Conservation (phyloP, 495 filamentous ascomycete genomes). For the Aspergillus baeticus region DNA sequence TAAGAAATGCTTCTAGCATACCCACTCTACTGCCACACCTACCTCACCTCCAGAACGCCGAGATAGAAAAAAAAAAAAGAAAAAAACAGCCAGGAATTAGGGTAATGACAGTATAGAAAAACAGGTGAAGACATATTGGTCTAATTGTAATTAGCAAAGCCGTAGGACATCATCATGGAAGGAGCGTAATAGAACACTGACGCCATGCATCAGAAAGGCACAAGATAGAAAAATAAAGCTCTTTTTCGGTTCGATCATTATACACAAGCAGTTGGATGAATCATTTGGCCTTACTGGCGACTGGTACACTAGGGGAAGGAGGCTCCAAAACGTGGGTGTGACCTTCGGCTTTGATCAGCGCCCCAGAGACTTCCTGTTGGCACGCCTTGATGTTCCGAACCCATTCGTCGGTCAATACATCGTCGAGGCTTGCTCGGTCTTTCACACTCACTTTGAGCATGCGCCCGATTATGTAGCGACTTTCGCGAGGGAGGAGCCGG, state of each 20-base stretch:
- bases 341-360: slow-evolving; percentile 49
- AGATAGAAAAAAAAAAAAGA: slow-evolving; percentile 5
- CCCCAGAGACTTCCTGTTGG: slow-evolving; percentile 57
- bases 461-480: slow-evolving; percentile 79
- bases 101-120: slow-evolving; percentile 5
- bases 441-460: slow-evolving; percentile 92
- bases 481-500: slow-evolving; percentile 88
- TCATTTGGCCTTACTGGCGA: slow-evolving; percentile 44
- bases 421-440: slow-evolving; percentile 76
- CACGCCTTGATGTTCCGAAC: slow-evolving; percentile 67
- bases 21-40: slow-evolving; percentile 5
- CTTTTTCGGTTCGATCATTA: slow-evolving; percentile 11
- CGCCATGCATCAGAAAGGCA: slow-evolving; percentile 8
- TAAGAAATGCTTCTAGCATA: slow-evolving; percentile 16
- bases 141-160: slow-evolving; percentile 3
- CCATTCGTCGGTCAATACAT: slow-evolving; percentile 91
- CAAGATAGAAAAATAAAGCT: slow-evolving; percentile 5
- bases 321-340: slow-evolving; percentile 67
- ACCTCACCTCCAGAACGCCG: slow-evolving; percentile 21
- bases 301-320: slow-evolving; percentile 42
- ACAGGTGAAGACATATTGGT: slow-evolving; percentile 12
- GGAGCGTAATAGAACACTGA: slow-evolving; percentile 14
- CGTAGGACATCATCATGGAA: slow-evolving; percentile 10
- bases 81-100: slow-evolving; percentile 2
- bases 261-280: slow-evolving; percentile 10